phyloP scores from a whole-genome alignment of 208 protist genomes.

The Crithidia fasciculata region DNA sequence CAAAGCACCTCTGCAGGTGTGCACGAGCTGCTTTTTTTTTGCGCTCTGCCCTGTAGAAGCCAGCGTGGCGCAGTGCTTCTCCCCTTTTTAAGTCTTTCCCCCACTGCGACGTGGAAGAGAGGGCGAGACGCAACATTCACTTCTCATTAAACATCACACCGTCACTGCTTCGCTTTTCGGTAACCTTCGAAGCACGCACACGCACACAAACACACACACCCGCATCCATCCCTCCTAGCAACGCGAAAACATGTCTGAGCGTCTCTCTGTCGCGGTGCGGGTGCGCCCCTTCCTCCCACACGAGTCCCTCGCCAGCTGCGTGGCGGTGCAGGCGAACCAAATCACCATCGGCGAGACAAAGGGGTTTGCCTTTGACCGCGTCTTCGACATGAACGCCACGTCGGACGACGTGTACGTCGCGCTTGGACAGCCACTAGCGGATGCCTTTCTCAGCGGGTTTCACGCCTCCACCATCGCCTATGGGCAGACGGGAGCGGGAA shows the following conservation, averaged over 20 bases:
- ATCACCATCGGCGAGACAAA: constrained; percentile 84
- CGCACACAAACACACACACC: constrained; percentile 8
- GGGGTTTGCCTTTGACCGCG: constrained; percentile 91
- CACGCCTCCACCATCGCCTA: constrained; percentile 95
- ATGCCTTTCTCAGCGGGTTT: constrained; percentile 86
- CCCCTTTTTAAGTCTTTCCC: too few relatives aligned
- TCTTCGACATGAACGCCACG: constrained; percentile 72
- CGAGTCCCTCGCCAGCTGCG: constrained; percentile 62
- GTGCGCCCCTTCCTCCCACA: constrained; percentile 86
- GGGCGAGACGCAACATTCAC: background rate
- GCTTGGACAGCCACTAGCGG: constrained; percentile 75
- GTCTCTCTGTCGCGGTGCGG: constrained; percentile 84
- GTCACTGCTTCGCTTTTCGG: background rate
- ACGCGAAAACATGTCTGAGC: constrained; percentile 50
- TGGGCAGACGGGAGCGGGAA: constrained; percentile 95
- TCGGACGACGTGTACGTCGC: constrained; percentile 78
- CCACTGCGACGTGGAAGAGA: too few relatives aligned
- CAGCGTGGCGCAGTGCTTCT: too few relatives aligned
- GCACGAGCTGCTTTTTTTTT: too few relatives aligned
- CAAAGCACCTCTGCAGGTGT: too few relatives aligned
- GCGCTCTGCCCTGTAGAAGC: too few relatives aligned
- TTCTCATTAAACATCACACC: background rate
- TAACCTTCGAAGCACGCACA: constrained; percentile 1
- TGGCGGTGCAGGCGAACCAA: constrained; percentile 62
- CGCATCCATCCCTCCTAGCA: background rate